Base-by-base conservation (phyloP, 306 rosid genomes). In the Vigna nakashimae region DNA sequence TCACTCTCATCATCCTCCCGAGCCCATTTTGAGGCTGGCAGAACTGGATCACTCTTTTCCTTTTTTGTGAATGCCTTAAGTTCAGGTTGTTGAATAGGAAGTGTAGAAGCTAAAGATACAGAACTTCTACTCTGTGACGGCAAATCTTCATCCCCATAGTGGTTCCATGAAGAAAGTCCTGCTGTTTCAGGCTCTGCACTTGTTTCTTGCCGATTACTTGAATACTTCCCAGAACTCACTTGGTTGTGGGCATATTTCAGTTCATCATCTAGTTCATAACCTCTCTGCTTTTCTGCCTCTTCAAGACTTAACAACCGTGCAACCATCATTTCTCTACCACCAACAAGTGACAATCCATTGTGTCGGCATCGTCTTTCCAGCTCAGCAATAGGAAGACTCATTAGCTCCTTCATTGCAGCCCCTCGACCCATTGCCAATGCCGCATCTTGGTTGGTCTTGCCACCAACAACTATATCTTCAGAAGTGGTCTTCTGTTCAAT, bases 11-110 rank as follows among this genome's bases (percentile, higher is more conserved):
- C 98, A 76, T 96, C 99, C 90, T 92, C 99, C 56, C 94, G 85
- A 42, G 99, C 98, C 99, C 99, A 96, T 87, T 96, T 96, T 65
- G 98, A 96, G 84, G 96, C 87, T 8, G 97, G 97, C 77, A 96
- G 79, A 82, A 92, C 89, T 10, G 89, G 96, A 71, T 91, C 98
- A 77, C 69, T 89, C 90, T 87, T 96, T 80, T 91, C 99, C 65
- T 84, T 91, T 85, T 83, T 96, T 11, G 82, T 57, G 72, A 85
- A 91, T 20, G 91, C 90, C 81, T 90, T 96, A 34, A 90, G 91
- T 53, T 96, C 96, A 73, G 93, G 90, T 73, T 87, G 93, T 48
- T 90, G 91, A 78, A 86, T 84, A 71, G 97, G 66, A 77, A 89
- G 80, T 77, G 86, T 86, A 73, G 89, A 83, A 18, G 80, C 83